Evolutionary conservation across 2,329 filamentous ascomycete species (phyloP).

Genomic region (Gnomoniopsis smithogilvyi): DNA sequence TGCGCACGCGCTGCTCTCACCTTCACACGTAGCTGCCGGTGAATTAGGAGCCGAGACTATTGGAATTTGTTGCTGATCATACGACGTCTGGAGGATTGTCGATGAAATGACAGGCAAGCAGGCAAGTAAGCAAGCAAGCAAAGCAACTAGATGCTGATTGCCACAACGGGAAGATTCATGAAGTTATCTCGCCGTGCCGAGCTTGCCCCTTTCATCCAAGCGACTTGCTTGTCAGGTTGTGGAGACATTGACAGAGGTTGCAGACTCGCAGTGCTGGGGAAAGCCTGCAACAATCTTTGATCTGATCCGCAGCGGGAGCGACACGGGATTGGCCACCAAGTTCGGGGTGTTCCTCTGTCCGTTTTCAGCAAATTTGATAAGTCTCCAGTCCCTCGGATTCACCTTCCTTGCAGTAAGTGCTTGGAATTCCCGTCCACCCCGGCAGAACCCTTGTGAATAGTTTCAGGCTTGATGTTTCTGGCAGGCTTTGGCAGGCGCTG

Average conservation of each 20-base stretch:
- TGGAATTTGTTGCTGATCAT: slow-evolving; percentile 15
- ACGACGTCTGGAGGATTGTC: slow-evolving; percentile 12
- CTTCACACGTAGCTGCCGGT: slow-evolving; percentile 18
- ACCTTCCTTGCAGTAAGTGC: not conserved
- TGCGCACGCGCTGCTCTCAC: slow-evolving; percentile 18
- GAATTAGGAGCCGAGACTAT: slow-evolving; percentile 18
- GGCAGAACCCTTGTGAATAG: slow-evolving; percentile 8
- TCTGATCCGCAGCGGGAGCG: slow-evolving; percentile 3
- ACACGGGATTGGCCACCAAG: slow-evolving; percentile 12
- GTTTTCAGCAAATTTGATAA: slow-evolving; percentile 8
- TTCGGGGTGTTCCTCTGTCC: slow-evolving; percentile 1
- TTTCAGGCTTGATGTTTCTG: not conserved
- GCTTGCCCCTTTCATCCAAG: slow-evolving; percentile 8
- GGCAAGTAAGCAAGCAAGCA: not conserved
- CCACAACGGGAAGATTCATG: slow-evolving; percentile 6
- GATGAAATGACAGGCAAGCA: slow-evolving; percentile 2
- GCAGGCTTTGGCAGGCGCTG: slow-evolving; percentile 11
- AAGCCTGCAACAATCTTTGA: slow-evolving; percentile 2
- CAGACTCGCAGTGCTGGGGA: slow-evolving; percentile 10
- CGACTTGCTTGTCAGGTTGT: not conserved
- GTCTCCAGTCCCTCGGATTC: slow-evolving; percentile 12
- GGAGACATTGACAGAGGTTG: slow-evolving; percentile 5
- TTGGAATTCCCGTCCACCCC: not conserved
- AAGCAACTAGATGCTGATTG: not conserved
- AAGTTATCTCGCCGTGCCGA: not conserved